Conservation (phyloP, 148 eudicot genomes). For the Spergularia marina region DNA sequence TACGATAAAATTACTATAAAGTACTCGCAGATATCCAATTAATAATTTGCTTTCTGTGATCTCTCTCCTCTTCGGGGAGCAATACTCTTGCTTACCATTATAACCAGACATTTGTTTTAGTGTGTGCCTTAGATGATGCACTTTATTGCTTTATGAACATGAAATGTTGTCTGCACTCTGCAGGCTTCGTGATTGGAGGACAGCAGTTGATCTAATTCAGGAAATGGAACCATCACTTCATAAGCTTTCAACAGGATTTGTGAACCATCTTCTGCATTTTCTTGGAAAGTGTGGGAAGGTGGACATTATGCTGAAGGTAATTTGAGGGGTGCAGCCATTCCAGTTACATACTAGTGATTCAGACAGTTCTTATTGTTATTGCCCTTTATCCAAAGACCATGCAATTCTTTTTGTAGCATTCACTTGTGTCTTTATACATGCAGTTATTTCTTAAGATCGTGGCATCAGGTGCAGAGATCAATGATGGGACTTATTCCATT, state of each 20-base stretch:
- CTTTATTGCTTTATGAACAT: background rate
- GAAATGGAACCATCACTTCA: conserved; percentile 68
- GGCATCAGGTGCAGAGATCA: conserved; percentile 69
- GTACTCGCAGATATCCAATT: background rate
- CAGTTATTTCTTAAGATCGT: conserved; percentile 84
- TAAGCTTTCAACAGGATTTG: conserved; percentile 64
- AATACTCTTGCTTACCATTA: background rate
- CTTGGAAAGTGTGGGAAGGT: conserved; percentile 83
- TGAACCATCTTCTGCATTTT: conserved; percentile 73
- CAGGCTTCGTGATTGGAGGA: conserved; percentile 88
- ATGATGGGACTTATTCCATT: conserved; percentile 60
- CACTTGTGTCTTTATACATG: conserved; percentile 18
- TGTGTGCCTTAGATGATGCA: background rate
- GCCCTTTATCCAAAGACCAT: background rate
- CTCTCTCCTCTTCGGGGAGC: background rate
- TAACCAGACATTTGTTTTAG: background rate
- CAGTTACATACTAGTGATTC: background rate
- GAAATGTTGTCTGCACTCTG: conserved; percentile 36
- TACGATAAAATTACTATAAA: background rate
- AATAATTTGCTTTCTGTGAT: background rate
- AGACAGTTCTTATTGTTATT: background rate
- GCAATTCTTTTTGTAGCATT: background rate
- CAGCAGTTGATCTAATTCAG: conserved; percentile 43
- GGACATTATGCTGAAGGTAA: conserved; percentile 92
- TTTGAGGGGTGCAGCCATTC: background rate